Evolutionary conservation across 75 land plant genomes (phyloP), one percentile per base, ranked within the genome.

Genomic region (Picea glauca): DNA sequence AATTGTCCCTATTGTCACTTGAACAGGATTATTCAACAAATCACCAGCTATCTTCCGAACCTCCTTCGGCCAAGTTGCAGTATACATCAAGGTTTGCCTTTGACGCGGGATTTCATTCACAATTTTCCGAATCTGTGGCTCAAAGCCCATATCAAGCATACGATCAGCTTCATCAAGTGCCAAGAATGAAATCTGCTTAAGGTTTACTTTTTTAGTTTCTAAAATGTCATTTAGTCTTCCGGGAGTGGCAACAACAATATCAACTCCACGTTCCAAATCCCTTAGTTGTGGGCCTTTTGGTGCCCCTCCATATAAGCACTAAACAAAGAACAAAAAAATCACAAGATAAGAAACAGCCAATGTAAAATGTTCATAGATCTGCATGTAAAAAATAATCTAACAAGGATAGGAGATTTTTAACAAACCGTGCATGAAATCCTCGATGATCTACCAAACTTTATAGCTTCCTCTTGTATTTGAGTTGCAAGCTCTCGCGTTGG

Each of bases 271-370:
- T 82, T 90, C 91, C 20, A 94, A 60, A 14, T 90, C 97, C 68
- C 87, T 90, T 40, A 94, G 65, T 58, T 94, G 98, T 13, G 91
- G 98, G 23, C 87, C 95, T 77, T 93, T 94, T 13, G 95, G 95
- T 21, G 93, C 95, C 74, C 98, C 98, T 65, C 98, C 98, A 88
- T 93, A 94, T 62, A 94, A 85, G 81, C 96, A 94, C 97, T 87
- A 67, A 11, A 70, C 31, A 46, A 63, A 38, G 60, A 7, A 70
- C 20, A 50, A 17, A 6, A 31, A 58, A 70, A 60, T 21, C 15
- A n/a, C 21, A 58, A 58, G 31, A 26, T 56, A 1, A 30, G 13
- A 64, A 17, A 23, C 1, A 15, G 31, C 26, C 26, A 30, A 17
- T 61, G 3, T 11, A 58, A 15, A 33, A 40, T 18, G 20, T 5